These are phyloP conservation scores for Kodamaea kaohsiungensis DNA, from an alignment of 805 yeast genomes.

Conservation along the genomic window DNA sequence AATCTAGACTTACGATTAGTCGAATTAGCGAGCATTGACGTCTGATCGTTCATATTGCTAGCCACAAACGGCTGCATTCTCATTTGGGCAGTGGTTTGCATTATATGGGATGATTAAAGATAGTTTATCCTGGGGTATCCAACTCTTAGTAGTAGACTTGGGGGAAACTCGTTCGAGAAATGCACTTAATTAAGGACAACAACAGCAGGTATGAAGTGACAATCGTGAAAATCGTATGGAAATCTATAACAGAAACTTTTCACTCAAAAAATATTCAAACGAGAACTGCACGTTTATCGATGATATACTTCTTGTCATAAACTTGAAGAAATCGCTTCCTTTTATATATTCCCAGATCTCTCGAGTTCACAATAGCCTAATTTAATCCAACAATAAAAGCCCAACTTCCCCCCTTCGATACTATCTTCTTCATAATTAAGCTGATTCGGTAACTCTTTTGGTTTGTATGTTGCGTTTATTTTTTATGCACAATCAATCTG, in stretches of 20 bases:
- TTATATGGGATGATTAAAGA: neutral
- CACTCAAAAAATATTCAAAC: neutral
- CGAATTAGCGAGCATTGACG: slow-evolving; percentile 7
- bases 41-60: slow-evolving; percentile 2
- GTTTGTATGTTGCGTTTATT: neutral
- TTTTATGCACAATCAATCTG: slow-evolving; percentile 1
- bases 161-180: neutral
- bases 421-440: slow-evolving; percentile 1
- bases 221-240: neutral
- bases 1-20: slow-evolving; percentile 13
- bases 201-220: neutral
- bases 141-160: neutral
- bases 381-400: neutral
- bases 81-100: slow-evolving; percentile 15
- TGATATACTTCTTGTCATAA: no score
- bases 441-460: neutral
- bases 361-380: neutral
- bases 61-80: slow-evolving; percentile 13
- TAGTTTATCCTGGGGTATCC: neutral
- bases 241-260: neutral
- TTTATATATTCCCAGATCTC: neutral
- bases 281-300: no score
- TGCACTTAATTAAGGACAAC: neutral
- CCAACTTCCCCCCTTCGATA: neutral
- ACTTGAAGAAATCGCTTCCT: neutral